These are phyloP conservation scores for Fusarium begoniae DNA, from an alignment of 2,329 filamentous ascomycete genomes.

Conservation along the genomic window DNA sequence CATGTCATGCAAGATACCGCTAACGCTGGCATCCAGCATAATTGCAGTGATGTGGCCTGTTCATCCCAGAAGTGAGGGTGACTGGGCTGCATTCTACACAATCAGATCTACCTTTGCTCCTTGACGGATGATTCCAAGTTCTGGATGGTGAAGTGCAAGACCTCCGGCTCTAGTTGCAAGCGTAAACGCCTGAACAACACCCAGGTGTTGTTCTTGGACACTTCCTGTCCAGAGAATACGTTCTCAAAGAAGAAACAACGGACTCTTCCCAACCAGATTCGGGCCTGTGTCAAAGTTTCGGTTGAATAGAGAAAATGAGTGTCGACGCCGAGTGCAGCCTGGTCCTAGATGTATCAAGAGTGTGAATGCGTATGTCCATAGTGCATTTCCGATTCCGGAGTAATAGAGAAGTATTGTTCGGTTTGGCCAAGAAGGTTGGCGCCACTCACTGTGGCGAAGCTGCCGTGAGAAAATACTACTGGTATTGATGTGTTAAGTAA, in stretches of 20 bases:
- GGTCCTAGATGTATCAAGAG: slow-evolving; percentile 57
- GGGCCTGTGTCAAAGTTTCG: slow-evolving; percentile 61
- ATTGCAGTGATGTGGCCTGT: slow-evolving; percentile 64
- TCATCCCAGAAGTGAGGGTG: slow-evolving; percentile 63
- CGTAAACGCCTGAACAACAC: slow-evolving; percentile 63
- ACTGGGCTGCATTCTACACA: slow-evolving; percentile 58
- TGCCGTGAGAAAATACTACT: slow-evolving; percentile 62
- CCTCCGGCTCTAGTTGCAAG: slow-evolving; percentile 63
- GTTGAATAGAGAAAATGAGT: slow-evolving; percentile 62
- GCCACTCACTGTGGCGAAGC: slow-evolving; percentile 53
- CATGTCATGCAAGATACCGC: slow-evolving; percentile 61
- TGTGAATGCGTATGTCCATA: slow-evolving; percentile 62
- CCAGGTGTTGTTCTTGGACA: slow-evolving; percentile 62
- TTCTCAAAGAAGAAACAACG: slow-evolving; percentile 52
- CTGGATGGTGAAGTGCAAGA: slow-evolving; percentile 58
- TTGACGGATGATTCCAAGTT: slow-evolving; percentile 58
- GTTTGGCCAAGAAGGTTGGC: slow-evolving; percentile 54
- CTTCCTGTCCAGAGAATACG: slow-evolving; percentile 51
- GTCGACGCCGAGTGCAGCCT: slow-evolving; percentile 63
- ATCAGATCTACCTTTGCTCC: slow-evolving; percentile 65
- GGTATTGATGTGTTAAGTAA: slow-evolving; percentile 57
- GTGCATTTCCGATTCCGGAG: slow-evolving; percentile 67
- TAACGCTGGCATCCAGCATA: slow-evolving; percentile 63
- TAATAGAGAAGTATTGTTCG: slow-evolving; percentile 65
- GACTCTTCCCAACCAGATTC: slow-evolving; percentile 61